phyloP scores from a whole-genome alignment of 345 rosid genomes.

The Salix arbutifolia region DNA sequence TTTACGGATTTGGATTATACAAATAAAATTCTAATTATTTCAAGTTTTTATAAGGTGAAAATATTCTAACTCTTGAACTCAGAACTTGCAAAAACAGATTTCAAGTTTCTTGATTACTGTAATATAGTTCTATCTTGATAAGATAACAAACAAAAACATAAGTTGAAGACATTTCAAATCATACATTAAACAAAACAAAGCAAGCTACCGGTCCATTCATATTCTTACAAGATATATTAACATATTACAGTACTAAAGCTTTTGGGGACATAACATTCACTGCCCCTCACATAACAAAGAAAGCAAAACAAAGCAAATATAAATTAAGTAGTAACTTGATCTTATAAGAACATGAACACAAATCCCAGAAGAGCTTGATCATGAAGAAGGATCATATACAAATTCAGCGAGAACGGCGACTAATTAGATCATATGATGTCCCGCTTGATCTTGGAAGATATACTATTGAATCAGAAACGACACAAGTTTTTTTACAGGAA shows the following conservation, averaged over 20 bases:
- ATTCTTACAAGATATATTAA: slow-evolving; percentile 1
- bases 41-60: no score
- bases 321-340: neutral
- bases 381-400: no score
- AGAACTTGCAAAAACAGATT: no score
- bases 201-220: neutral
- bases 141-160: neutral
- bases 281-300: neutral
- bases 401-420: slow-evolving; percentile 24
- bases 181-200: slow-evolving; percentile 2
- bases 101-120: no score
- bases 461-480: slow-evolving; percentile 70
- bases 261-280: neutral
- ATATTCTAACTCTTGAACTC: no score
- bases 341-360: slow-evolving; percentile 1
- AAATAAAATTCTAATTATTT: rapidly evolving
- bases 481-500: slow-evolving; percentile 62
- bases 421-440: slow-evolving; percentile 34
- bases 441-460: slow-evolving; percentile 50
- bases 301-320: neutral
- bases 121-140: neutral
- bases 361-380: neutral
- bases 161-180: neutral
- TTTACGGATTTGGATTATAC: no score
- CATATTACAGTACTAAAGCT: slow-evolving; percentile 2